These are phyloP conservation scores for Haplographium delicatum DNA, from an alignment of 495 filamentous ascomycete species.

Conservation along the genomic window DNA sequence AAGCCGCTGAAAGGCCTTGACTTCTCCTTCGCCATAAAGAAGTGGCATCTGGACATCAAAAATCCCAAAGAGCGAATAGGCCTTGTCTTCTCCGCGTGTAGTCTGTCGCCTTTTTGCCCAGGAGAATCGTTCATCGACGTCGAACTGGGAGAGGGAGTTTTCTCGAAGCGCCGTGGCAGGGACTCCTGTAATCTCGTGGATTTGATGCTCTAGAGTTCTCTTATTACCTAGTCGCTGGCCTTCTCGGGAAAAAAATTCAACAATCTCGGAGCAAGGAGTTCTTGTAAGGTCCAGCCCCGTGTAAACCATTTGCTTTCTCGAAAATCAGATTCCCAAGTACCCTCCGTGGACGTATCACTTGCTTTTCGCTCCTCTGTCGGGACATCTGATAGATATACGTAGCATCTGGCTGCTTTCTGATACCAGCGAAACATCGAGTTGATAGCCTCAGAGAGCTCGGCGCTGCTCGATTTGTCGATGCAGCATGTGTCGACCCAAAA, in stretches of 20 bases:
- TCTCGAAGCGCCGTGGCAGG: slow-evolving; percentile 17
- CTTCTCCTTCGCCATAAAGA: slow-evolving; percentile 32
- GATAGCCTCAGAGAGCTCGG: too few species aligned
- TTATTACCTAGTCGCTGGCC: slow-evolving; percentile 25
- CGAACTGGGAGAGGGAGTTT: slow-evolving; percentile 10
- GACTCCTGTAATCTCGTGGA: slow-evolving; percentile 26
- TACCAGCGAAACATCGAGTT: too few species aligned
- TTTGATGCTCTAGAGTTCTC: slow-evolving; percentile 17
- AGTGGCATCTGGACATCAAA: slow-evolving; percentile 11
- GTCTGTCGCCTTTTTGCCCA: slow-evolving; percentile 32
- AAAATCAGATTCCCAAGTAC: slow-evolving; percentile 12
- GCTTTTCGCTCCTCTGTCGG: slow-evolving; percentile 6
- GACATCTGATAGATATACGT: too few species aligned
- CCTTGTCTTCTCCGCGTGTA: slow-evolving; percentile 31
- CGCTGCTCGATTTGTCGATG: slow-evolving; percentile 40
- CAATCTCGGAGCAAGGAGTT: slow-evolving; percentile 1
- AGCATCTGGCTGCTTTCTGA: too few species aligned
- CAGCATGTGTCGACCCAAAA: slow-evolving; percentile 40
- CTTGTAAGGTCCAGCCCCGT: too few species aligned
- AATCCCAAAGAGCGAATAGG: too few species aligned
- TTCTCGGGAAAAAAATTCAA: slow-evolving; percentile 29
- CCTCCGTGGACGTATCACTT: slow-evolving; percentile 3
- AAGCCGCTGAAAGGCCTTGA: slow-evolving; percentile 30
- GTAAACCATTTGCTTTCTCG: too few species aligned
- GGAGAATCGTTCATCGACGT: slow-evolving; percentile 26